Base-by-base conservation (phyloP, 768 basidiomycete genomes). In the Boletellus ananiceps region DNA sequence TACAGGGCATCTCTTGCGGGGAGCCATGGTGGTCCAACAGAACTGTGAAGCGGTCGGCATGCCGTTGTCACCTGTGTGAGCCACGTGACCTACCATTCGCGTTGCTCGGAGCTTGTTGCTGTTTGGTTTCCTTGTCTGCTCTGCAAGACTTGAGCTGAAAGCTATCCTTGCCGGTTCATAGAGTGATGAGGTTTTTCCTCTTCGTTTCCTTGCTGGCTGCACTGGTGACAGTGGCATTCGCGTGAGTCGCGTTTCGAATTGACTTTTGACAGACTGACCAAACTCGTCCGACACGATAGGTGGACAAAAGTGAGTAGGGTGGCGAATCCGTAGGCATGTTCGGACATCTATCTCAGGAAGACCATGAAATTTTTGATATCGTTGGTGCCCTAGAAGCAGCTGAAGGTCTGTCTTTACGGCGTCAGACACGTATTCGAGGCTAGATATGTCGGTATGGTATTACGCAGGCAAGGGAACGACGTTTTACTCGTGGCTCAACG, bases 341-440 rank as follows among this genome's bases (percentile, higher is more conserved):
- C 44, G 46, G 25, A 46, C 40, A 29, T 35, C 5, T 15, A 14
- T 39, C 35, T 50, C 56, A 93, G 86, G 88, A 94, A 70, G 93
- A 97, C 71, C 80, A 96, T 74, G 93, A 97, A 68, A 94, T 97
- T 33, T 97, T 97, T 62, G 94, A 96, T 70, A 77, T 96, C 13
- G 93, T 95, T 50, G 79, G 80, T 54, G 88, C 79, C 16, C 65
- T 97, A 18, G 85, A 94, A 67, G 73, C 72, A 3, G 73, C 89
- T 2, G 94, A 96, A 74, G 93, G 93, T 75, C 44, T 44, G 71
- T 63, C 38, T 46, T 16, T 31, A 33, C 16, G 25, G 40, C 41
- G 44, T 34, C 34, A 43, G 44, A 44, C 19, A 23, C 21, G 9
- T 16, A 36, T 18, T 37, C 27, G 40, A 46, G 8, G 34, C 36